phyloP scores from a whole-genome alignment of 345 rosid genomes.

The Rhodomyrtus tomentosa region DNA sequence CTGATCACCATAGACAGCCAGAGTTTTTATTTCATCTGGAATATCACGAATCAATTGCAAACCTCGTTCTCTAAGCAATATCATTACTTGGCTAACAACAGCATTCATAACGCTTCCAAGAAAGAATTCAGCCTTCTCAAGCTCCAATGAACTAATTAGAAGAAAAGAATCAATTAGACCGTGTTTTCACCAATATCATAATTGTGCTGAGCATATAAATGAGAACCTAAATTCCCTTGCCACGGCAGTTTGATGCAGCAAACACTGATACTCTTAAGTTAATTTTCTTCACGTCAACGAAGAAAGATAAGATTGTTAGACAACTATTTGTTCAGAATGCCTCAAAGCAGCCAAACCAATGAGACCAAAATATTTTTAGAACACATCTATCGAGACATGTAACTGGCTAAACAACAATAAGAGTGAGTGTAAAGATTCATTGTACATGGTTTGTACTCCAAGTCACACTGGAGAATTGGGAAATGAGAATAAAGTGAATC shows the following conservation, averaged over 20 bases:
- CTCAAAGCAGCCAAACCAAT: neutral
- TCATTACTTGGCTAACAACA: slow-evolving; percentile 93
- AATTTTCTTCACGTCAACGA: neutral
- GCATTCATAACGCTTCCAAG: slow-evolving; percentile 85
- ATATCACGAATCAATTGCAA: slow-evolving; percentile 90
- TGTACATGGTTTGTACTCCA: neutral
- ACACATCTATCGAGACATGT: neutral
- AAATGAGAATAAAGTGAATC: neutral
- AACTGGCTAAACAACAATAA: neutral
- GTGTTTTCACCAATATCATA: neutral
- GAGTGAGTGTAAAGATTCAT: neutral
- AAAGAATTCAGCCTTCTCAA: slow-evolving; percentile 63
- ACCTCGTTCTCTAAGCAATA: slow-evolving; percentile 61
- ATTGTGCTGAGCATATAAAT: neutral
- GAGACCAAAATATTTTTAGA: neutral
- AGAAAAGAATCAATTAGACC: slow-evolving; percentile 4
- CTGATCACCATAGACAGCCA: slow-evolving; percentile 85
- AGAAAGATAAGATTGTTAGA: neutral
- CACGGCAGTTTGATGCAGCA: neutral
- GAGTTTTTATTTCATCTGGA: slow-evolving; percentile 78
- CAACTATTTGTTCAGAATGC: neutral
- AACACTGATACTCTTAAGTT: neutral
- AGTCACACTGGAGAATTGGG: neutral
- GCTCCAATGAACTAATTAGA: slow-evolving; percentile 56
- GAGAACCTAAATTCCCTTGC: neutral